These are phyloP conservation scores for Lasiosphaeria miniovina DNA, from an alignment of 495 filamentous ascomycete genomes.

Conservation along the genomic window DNA sequence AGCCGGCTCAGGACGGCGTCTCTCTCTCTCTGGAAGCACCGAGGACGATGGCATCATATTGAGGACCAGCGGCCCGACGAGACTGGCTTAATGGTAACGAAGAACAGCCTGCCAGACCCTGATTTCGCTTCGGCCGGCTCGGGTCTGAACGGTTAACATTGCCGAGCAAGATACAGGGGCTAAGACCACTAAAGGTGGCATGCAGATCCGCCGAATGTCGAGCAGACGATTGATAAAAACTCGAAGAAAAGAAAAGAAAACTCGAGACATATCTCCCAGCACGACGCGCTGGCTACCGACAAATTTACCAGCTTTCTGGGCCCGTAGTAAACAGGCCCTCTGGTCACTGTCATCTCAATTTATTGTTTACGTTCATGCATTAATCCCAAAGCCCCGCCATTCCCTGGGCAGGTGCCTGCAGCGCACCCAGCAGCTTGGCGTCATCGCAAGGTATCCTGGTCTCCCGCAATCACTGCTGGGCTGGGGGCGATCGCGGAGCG, in stretches of 20 bases:
- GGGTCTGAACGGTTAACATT: conserved; percentile 29
- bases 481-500: not conserved
- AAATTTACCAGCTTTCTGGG: not conserved
- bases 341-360: conserved; percentile 20
- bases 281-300: too few relatives aligned
- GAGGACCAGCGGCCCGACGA: not conserved
- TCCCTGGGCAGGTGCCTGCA: not conserved
- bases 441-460: conserved; percentile 16
- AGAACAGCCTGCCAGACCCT: conserved; percentile 23
- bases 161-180: conserved; percentile 16
- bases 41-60: conserved; percentile 15
- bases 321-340: conserved; percentile 19
- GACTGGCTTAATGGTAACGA: not conserved
- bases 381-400: conserved; percentile 13
- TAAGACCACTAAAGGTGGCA: conserved; percentile 1
- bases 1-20: too few relatives aligned
- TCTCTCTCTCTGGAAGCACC: not conserved
- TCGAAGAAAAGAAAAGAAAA: too few relatives aligned
- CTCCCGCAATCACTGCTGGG: not conserved
- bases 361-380: conserved; percentile 30
- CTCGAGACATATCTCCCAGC: too few relatives aligned
- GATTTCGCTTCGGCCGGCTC: conserved; percentile 29
- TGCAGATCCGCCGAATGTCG: not conserved
- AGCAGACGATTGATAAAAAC: not conserved
- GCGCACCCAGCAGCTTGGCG: conserved; percentile 12